Evolutionary conservation across 108 stramenopile species (phyloP).

Genomic region (Fragilariopsis cylindrus): DNA sequence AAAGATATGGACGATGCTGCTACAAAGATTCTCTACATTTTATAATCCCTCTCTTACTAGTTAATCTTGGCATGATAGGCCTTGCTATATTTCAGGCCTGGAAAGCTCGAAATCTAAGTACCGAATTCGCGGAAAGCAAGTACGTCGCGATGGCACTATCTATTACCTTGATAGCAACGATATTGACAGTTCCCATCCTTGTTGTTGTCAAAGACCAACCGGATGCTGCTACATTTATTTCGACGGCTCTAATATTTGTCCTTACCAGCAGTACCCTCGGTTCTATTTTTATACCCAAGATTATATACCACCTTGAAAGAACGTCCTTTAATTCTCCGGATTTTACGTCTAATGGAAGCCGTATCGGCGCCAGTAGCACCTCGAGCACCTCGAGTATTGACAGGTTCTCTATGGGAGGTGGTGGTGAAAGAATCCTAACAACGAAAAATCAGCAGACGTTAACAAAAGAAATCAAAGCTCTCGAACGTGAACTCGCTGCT

Average conservation of each 20-base stretch:
- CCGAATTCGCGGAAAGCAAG: conserved; percentile 51
- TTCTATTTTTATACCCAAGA: conserved; percentile 8
- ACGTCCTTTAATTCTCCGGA: not conserved
- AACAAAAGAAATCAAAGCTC: not conserved
- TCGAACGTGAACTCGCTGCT: conserved; percentile 1
- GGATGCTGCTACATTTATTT: conserved; percentile 25
- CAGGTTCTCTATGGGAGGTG: not conserved
- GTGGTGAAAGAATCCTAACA: conserved; percentile 14
- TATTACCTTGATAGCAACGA: conserved; percentile 10
- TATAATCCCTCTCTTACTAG: conserved; percentile 18
- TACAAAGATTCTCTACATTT: conserved; percentile 34
- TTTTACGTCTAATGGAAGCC: not conserved
- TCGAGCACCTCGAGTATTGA: not conserved
- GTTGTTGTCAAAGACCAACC: conserved; percentile 34
- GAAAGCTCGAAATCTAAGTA: conserved; percentile 47
- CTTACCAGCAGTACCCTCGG: not conserved
- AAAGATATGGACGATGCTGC: conserved; percentile 21
- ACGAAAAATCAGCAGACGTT: not conserved
- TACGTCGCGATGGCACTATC: conserved; percentile 46
- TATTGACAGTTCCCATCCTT: conserved; percentile 49
- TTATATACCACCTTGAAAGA: not conserved
- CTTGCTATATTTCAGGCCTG: conserved; percentile 49
- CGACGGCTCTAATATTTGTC: not conserved
- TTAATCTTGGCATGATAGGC: conserved; percentile 19
- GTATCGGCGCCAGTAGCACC: not conserved